A percentile compares a stretch with the other conserved stretches of the same genome.
phyloP scores from a whole-genome alignment of 2,329 filamentous ascomycete species.

The Venturia pyrina region DNA sequence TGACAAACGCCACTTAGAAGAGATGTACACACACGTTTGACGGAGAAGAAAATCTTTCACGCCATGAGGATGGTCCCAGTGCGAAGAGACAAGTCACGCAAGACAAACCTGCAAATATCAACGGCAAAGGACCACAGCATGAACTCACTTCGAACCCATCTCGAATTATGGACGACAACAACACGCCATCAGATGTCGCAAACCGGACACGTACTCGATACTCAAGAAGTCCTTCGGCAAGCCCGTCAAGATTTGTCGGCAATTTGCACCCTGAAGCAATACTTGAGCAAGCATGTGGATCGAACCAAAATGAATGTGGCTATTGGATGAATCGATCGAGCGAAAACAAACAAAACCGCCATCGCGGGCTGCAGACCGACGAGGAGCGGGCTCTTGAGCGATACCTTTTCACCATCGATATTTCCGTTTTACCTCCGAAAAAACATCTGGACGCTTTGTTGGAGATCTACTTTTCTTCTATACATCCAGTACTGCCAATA shows the following conservation, averaged over 20 bases:
- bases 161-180: not conserved
- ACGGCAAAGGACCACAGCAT: not conserved
- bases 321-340: slow-evolving; percentile 21
- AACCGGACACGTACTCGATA: slow-evolving; percentile 23
- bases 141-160: not conserved
- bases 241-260: slow-evolving; percentile 33
- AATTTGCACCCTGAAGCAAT: slow-evolving; percentile 39
- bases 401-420: slow-evolving; percentile 28
- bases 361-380: slow-evolving; percentile 22
- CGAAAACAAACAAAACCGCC: slow-evolving; percentile 22
- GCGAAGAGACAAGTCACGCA: not conserved
- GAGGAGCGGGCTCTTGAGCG: slow-evolving; percentile 25
- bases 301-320: slow-evolving; percentile 23
- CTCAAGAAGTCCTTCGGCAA: slow-evolving; percentile 17
- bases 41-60: slow-evolving; percentile 13
- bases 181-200: slow-evolving; percentile 2
- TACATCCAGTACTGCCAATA: slow-evolving; percentile 38
- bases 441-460: slow-evolving; percentile 29
- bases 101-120: not conserved
- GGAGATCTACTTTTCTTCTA: slow-evolving; percentile 35
- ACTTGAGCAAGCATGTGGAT: slow-evolving; percentile 21
- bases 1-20: slow-evolving; percentile 22
- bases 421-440: slow-evolving; percentile 25
- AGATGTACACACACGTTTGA: slow-evolving; percentile 33
- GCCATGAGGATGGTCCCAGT: not conserved